phyloP scores from a whole-genome alignment of 1,139 yeast species.

The Scheffersomyces quercinus region DNA sequence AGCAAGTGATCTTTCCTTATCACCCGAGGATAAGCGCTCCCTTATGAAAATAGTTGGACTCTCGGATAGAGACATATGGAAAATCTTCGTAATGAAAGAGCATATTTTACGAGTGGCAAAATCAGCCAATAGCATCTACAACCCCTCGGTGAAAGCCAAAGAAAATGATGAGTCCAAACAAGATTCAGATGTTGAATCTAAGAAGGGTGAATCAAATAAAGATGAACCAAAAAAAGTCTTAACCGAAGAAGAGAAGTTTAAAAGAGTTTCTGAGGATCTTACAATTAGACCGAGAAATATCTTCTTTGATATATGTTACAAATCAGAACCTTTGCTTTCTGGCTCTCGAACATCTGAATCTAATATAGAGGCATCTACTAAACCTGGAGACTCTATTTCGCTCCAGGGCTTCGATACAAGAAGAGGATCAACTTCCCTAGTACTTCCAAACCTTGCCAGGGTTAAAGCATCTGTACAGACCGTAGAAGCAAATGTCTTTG shows the following conservation, averaged over 20 bases:
- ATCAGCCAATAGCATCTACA: not conserved
- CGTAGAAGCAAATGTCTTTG: conserved; percentile 61
- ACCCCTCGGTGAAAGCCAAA: conserved; percentile 5
- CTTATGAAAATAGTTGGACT: conserved; percentile 72
- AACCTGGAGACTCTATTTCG: conserved; percentile 17
- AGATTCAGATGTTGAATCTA: conserved; percentile 15
- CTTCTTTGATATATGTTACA: conserved; percentile 61
- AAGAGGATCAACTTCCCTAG: conserved; percentile 22
- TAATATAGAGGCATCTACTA: conserved; percentile 16
- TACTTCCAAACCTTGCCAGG: conserved; percentile 34
- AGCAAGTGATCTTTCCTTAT: conserved; percentile 27
- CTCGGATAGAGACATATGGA: conserved; percentile 77
- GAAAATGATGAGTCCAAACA: conserved; percentile 7
- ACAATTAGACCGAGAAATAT: conserved; percentile 56
- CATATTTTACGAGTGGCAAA: conserved; percentile 57
- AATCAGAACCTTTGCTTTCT: conserved; percentile 38
- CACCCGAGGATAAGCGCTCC: conserved; percentile 77
- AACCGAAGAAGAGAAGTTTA: conserved; percentile 12
- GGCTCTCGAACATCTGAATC: conserved; percentile 20
- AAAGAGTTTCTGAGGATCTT: conserved; percentile 12
- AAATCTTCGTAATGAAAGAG: conserved; percentile 65
- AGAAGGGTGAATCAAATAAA: conserved; percentile 21
- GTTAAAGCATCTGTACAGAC: conserved; percentile 56
- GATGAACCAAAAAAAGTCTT: conserved; percentile 7
- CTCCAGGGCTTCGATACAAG: conserved; percentile 15